These are phyloP conservation scores for Sporothrix variecibatus DNA, from an alignment of 2,329 filamentous ascomycete genomes.

Conservation along the genomic window DNA sequence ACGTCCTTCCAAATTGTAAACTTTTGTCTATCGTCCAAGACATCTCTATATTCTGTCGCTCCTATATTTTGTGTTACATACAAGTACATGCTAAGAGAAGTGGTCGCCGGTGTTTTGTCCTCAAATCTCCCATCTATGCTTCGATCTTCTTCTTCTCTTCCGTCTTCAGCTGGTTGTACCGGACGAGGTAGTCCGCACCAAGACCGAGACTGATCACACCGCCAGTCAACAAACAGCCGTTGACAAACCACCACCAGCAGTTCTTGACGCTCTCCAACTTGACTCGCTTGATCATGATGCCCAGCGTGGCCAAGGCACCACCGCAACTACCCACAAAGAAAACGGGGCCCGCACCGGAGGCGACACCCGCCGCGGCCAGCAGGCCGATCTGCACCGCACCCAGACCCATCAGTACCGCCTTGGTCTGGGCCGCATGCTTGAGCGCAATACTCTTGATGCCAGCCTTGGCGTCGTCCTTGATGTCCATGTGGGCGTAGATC, in stretches of 20 bases:
- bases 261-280: conserved; percentile 66
- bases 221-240: conserved; percentile 69
- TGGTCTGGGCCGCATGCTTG: conserved; percentile 75
- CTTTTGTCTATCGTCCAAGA: neutral
- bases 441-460: conserved; percentile 88
- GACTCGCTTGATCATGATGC: conserved; percentile 67
- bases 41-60: neutral
- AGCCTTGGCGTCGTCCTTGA: conserved; percentile 79
- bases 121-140: neutral
- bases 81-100: neutral
- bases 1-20: neutral
- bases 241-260: conserved; percentile 78
- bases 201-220: conserved; percentile 62
- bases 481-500: conserved; percentile 92
- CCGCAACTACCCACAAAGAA: conserved; percentile 70
- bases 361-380: conserved; percentile 68
- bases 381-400: conserved; percentile 69
- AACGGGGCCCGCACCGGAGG: conserved; percentile 66
- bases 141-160: conserved; percentile 13
- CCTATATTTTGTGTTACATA: conserved; percentile 8
- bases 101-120: neutral
- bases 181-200: conserved; percentile 59
- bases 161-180: conserved; percentile 43
- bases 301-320: conserved; percentile 61
- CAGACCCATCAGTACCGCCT: conserved; percentile 70